Evolutionary conservation across 2,329 filamentous ascomycete species (phyloP), one percentile per base, ranked within the genome.

Genomic region (Colletotrichum graminicola): DNA sequence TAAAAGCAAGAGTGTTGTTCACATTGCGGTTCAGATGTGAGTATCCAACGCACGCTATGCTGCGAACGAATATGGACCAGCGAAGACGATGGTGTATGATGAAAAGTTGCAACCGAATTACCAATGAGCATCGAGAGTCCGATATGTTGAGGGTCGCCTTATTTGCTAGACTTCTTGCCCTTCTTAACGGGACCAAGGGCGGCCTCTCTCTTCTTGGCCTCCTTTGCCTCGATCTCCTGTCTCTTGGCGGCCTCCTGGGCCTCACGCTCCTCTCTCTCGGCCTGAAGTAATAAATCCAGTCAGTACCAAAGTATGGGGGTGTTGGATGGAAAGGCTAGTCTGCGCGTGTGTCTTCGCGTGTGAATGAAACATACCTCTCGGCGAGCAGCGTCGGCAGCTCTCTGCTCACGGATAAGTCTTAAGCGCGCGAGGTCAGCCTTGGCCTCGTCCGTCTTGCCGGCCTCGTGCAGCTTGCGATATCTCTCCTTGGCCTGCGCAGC

Each of bases 391-490:
- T 97, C 95, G 26, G 92, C 91, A 77, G 93, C 95, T 74, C 96
- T 90, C 84, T 94, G 92, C 87, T 97, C 94, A 59, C 91, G 90
- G 75, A 99, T 94, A 71, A 95, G 80, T 80, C 86, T 90, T 78
- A 99, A 84, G 67, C 96, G 89, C 71, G 94, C 95, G 76, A 98
- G 79, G 82, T 99, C 96, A 6, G 93, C 92, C 80, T 94, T 92
- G 59, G 95, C 95, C 86, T 98, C 93, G 73, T 99, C 96, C 55
- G 96, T 98, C 90, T 98, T 98, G 78, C 95, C 95, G 79, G 94
- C 93, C 68, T 94, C 93, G 78, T 98, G 95, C 77, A 98, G 82
- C 84, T 97, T 97, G 86, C 94, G 89, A 79, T 97, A 98, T 75
- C 91, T 89, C 85, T 97, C 95, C 81, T 94, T 95, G 39, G 94